Percentiles rank a stretch among this genome's conserved stretches.
Evolutionary conservation across 768 basidiomycete genomes (phyloP).

Genomic region (Artomyces pyxidatus): DNA sequence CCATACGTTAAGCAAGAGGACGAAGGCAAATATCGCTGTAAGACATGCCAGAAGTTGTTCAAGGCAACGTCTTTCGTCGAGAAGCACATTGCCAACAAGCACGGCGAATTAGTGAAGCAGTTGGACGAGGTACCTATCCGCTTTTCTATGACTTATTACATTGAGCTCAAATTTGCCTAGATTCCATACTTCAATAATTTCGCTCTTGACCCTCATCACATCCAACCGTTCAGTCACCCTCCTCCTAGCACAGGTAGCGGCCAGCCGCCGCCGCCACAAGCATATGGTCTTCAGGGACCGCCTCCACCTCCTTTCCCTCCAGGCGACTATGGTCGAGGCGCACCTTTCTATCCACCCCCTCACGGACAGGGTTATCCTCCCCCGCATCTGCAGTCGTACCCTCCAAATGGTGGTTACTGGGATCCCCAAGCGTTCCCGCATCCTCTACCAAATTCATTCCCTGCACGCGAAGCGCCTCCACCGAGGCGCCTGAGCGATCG

Average conservation of each 20-base stretch:
- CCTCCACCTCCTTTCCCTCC: slow-evolving; percentile 25
- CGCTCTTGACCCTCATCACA: slow-evolving; percentile 89
- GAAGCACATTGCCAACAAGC: slow-evolving; percentile 95
- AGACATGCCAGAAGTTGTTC: slow-evolving; percentile 94
- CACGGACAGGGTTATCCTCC: slow-evolving; percentile 38
- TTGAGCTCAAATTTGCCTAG: slow-evolving; percentile 32
- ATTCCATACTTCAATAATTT: slow-evolving; percentile 92
- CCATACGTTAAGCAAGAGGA: slow-evolving; percentile 90
- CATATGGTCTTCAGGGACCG: slow-evolving; percentile 70
- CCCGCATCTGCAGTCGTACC: slow-evolving; percentile 28
- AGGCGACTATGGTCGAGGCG: slow-evolving; percentile 24
- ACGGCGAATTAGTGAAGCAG: slow-evolving; percentile 73
- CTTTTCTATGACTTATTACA: slow-evolving; percentile 1
- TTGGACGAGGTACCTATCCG: slow-evolving; percentile 64
- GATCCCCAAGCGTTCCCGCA: slow-evolving; percentile 39
- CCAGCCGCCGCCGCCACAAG: slow-evolving; percentile 75
- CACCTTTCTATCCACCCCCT: slow-evolving; percentile 22
- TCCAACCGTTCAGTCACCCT: slow-evolving; percentile 78
- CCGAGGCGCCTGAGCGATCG: slow-evolving; percentile 70
- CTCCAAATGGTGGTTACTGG: slow-evolving; percentile 35
- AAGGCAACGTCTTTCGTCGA: slow-evolving; percentile 95
- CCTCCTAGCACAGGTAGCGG: slow-evolving; percentile 59
- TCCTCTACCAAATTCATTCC: slow-evolving; percentile 31
- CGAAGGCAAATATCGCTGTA: slow-evolving; percentile 94
- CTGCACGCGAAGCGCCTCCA: slow-evolving; percentile 49